A percentile compares a stretch with the other conserved stretches of the same genome.
These are phyloP conservation scores for Tephrocybe sp. DNA, from an alignment of 768 basidiomycete species.

Conservation along the genomic window DNA sequence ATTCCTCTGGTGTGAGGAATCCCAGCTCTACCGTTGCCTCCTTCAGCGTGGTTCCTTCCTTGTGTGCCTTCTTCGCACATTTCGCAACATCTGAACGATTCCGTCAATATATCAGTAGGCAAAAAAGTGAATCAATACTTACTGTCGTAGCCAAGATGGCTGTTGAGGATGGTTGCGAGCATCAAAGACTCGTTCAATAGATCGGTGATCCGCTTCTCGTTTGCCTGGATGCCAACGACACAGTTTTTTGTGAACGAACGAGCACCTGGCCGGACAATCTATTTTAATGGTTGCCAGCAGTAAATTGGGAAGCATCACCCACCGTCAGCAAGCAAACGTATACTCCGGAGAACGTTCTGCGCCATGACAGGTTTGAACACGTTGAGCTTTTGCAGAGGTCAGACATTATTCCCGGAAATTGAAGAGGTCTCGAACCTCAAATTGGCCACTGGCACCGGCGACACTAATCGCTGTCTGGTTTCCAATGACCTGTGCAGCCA, in stretches of 20 bases:
- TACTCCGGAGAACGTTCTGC: constrained; percentile 96
- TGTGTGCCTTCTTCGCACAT: constrained; percentile 99
- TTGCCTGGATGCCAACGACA: constrained; percentile 93
- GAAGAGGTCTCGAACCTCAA: constrained; percentile 65
- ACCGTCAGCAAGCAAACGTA: constrained; percentile 92
- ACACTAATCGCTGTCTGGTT: constrained; percentile 93
- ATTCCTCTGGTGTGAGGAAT: constrained; percentile 85
- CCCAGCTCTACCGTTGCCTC: constrained; percentile 90
- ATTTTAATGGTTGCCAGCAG: constrained; percentile 13
- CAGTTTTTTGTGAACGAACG: constrained; percentile 98
- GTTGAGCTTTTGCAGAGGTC: constrained; percentile 67
- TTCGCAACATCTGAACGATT: constrained; percentile 82
- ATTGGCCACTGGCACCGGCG: constrained; percentile 94
- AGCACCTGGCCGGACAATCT: constrained; percentile 47
- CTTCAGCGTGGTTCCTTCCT: constrained; percentile 95
- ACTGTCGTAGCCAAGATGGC: constrained; percentile 96
- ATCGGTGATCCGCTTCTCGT: constrained; percentile 88
- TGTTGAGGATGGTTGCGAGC: constrained; percentile 97
- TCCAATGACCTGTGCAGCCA: constrained; percentile 97
- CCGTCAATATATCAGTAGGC: constrained; percentile 15
- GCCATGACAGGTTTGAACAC: constrained; percentile 99
- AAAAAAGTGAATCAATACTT: constrained; percentile 31
- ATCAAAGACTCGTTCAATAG: constrained; percentile 95
- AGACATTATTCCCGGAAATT: background rate
- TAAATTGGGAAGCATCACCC: constrained; percentile 19